Conservation (phyloP, 495 filamentous ascomycete genomes). For the Tetracladium marchalianum region DNA sequence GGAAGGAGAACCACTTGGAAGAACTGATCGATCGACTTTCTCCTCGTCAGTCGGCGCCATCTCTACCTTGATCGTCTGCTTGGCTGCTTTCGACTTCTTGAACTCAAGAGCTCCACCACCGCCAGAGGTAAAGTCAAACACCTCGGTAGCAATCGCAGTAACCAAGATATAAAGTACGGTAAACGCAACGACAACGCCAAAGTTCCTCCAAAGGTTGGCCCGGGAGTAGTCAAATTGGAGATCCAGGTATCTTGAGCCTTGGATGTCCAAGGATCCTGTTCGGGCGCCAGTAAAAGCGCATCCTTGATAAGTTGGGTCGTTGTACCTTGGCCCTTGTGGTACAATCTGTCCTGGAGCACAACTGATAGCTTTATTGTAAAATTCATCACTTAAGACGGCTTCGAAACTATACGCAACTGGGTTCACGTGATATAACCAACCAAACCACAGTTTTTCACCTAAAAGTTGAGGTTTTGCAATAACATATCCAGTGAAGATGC, state of each 20-base stretch:
- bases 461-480: conserved; percentile 36
- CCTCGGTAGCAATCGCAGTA: conserved; percentile 50
- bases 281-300: conserved; percentile 51
- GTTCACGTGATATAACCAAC: conserved; percentile 47
- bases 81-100: conserved; percentile 54
- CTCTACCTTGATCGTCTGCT: conserved; percentile 36
- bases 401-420: conserved; percentile 48
- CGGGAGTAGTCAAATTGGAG: conserved; percentile 49
- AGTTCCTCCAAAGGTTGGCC: conserved; percentile 69
- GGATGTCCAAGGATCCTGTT: conserved; percentile 30
- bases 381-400: conserved; percentile 50
- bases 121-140: conserved; percentile 34
- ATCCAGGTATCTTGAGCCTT: conserved; percentile 50
- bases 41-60: conserved; percentile 35
- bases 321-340: conserved; percentile 32
- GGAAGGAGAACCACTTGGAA: conserved; percentile 12
- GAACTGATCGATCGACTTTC: conserved; percentile 22
- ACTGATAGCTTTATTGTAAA: conserved; percentile 36
- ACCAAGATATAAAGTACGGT: conserved; percentile 58
- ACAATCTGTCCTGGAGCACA: conserved; percentile 46
- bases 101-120: conserved; percentile 25
- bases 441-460: conserved; percentile 31
- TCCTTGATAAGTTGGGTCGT: conserved; percentile 43
- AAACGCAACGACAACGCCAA: conserved; percentile 64
- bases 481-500: conserved; percentile 46